Evolutionary conservation across 768 basidiomycete species (phyloP), one percentile per base, ranked within the genome.

Genomic region (Pilatotrama ljubarskyi): DNA sequence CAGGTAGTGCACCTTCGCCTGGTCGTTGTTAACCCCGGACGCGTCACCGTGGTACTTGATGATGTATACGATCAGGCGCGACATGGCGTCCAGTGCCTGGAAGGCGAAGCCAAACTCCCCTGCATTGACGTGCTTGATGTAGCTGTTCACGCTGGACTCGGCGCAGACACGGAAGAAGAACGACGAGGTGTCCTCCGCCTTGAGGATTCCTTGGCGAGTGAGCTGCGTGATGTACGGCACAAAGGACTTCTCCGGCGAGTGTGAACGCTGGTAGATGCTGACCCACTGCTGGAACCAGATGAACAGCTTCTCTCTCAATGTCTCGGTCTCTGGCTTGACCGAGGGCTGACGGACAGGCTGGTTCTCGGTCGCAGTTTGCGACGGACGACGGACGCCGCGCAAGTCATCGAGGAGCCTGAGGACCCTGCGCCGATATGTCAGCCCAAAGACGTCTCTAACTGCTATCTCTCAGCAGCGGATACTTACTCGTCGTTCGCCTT

Each of bases 21-120:
- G 90, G 66, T 96, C 95, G 67, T 93, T 93, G 74, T 95, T 92
- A 59, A 92, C 81, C 10, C 92, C 94, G 13, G 90, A 86, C 25
- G 95, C 92, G 76, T 99, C 97, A 11, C 95, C 97, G 66, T 98
- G 96, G 73, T 98, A 98, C 78, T 98, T 98, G 84, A 98, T 95
- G 76, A 99, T 95, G 74, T 97, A 94, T 36, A 93, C 91, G 64
- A 99, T 93, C 61, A 99, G 80, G 64, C 94, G 86, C 37, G 96
- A 93, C 80, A 98, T 86, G 1, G 97, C 95, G 73, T 99, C 97
- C 67, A 98, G 79, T 15, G 94, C 91, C 71, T 93, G 94, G 79
- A 95, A 98, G 22, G 91, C 86, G 57, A 84, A 84, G 36, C 84
- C 84, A 62, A 81, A 84, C 68, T 93, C 90, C 44, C 89, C 87